Evolutionary conservation across 805 yeast species (phyloP).

Genomic region (Kregervanrija delftensis): DNA sequence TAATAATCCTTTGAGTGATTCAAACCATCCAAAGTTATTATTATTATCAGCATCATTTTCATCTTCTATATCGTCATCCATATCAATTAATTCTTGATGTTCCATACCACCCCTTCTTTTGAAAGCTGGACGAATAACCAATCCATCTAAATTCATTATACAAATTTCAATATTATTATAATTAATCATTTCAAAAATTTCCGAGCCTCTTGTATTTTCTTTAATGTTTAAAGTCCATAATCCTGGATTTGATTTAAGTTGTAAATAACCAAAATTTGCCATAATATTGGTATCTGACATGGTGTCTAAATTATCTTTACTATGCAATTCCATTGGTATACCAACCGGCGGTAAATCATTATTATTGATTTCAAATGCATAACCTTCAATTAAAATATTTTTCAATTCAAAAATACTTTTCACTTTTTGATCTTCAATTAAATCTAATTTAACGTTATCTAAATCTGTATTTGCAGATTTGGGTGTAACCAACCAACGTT

Average conservation of each 20-base stretch:
- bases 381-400: constrained; percentile 63
- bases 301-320: constrained; percentile 11
- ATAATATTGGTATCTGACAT: constrained; percentile 59
- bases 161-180: constrained; percentile 21
- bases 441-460: constrained; percentile 47
- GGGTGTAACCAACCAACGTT: constrained; percentile 60
- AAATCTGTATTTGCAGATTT: constrained; percentile 49
- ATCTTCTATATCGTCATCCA: constrained; percentile 5
- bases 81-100: neutral
- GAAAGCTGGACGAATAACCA: constrained; percentile 35
- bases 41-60: neutral
- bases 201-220: constrained; percentile 32
- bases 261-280: constrained; percentile 80
- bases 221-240: constrained; percentile 48
- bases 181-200: constrained; percentile 32
- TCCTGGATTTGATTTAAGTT: constrained; percentile 70
- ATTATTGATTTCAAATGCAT: constrained; percentile 39
- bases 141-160: constrained; percentile 40
- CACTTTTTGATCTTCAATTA: constrained; percentile 31
- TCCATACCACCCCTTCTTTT: constrained; percentile 23
- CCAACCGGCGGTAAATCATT: constrained; percentile 39
- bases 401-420: constrained; percentile 45
- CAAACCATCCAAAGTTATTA: too few species aligned
- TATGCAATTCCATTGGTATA: constrained; percentile 36
- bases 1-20: neutral